Evolutionary conservation across 2,329 filamentous ascomycete genomes (phyloP), one percentile per base, ranked within the genome.

Genomic region (Aspergillus oerlinghausenensis): DNA sequence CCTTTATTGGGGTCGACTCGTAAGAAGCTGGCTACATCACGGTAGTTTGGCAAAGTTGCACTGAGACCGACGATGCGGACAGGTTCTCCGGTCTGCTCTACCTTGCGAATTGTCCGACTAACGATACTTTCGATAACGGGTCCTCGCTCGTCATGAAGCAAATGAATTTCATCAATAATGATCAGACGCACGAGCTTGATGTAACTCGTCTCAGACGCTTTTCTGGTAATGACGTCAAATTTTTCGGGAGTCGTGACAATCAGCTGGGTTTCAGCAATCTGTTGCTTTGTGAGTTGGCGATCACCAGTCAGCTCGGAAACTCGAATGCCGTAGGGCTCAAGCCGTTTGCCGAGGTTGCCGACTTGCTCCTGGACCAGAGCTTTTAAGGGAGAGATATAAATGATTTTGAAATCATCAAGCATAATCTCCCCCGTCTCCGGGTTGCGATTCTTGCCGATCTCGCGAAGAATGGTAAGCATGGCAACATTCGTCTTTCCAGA

Each of bases 171-270:
- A 67, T 99, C 94, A 59, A 99, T 97, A 70, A 97, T 92, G 56
- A 99, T 88, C 10, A 99, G 82, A 42, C 93, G 88, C 26, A 99
- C 94, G n/a, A 99, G 84, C 67, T 95, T 96, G 17, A 92, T 99
- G 75, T 99, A 99, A 66, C 92, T 96, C 54, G 94, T 85, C 71
- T 99, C 95, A 1, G 93, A 97, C 6, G 93, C 92, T 75, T 99
- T 99, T 75, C 95, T 86, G 5, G 95, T 99, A 65, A 99, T 97
- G 64, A 99, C 93, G 75, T 99, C 94, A 89, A 92, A 99, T 77
- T 99, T 99, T 75, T 99, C 94, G 21, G 94, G 94, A 0, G 94
- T 99, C 0, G 94, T 99, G 57, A 99, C 92, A 65, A 99, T 99
- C 65, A 99, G 88, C 73, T 99, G 93, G 0, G 94, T 99, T 68